Conservation (phyloP, 306 rosid genomes). For the Castanea sativa region DNA sequence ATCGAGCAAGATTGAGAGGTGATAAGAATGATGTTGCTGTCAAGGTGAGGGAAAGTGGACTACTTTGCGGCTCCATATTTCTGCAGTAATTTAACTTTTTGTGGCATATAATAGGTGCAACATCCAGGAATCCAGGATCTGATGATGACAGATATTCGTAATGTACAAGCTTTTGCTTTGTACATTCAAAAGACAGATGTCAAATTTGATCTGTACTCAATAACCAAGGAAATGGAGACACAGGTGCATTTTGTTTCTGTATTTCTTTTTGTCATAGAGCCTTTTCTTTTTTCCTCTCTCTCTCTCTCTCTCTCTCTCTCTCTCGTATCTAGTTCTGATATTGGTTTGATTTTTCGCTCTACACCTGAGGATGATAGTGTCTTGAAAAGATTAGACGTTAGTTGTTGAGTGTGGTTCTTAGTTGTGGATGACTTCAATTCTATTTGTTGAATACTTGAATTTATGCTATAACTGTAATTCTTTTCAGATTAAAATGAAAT, state of each 20-base stretch:
- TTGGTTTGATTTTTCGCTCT: background rate
- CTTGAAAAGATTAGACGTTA: background rate
- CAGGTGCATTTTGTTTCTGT: constrained; percentile 54
- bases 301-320: background rate
- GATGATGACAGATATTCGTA: constrained; percentile 97
- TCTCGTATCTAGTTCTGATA: background rate
- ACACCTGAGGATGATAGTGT: background rate
- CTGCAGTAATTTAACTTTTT: constrained; percentile 30
- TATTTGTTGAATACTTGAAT: background rate
- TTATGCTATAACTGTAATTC: background rate
- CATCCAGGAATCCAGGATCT: constrained; percentile 97
- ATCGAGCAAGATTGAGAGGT: constrained; percentile 79
- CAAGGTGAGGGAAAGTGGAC: constrained; percentile 58
- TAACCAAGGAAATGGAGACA: constrained; percentile 94
- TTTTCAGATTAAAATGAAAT: constrained; percentile 3
- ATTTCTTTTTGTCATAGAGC: background rate
- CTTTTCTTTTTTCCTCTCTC: background rate
- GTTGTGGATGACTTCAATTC: background rate
- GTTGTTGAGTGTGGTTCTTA: constrained; percentile 14
- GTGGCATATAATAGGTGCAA: constrained; percentile 66
- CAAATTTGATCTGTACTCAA: constrained; percentile 85
- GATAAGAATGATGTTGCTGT: constrained; percentile 75
- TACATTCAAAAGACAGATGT: constrained; percentile 92
- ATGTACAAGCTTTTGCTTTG: constrained; percentile 88
- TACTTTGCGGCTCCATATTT: constrained; percentile 15